These are phyloP conservation scores for Trichoderma pleuroti DNA, from an alignment of 2,329 filamentous ascomycete species.

Conservation along the genomic window DNA sequence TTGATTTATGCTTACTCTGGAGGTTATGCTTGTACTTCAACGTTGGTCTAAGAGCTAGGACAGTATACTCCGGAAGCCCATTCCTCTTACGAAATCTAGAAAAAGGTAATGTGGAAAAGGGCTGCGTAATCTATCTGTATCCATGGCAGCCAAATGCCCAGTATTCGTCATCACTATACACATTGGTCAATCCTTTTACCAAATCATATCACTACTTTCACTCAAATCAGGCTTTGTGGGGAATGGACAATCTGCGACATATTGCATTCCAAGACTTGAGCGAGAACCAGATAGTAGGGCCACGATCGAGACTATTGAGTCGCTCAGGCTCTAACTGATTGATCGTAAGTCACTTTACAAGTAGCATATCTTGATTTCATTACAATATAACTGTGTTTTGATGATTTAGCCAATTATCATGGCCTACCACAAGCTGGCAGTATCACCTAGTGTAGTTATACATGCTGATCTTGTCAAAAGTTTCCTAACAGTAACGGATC, in stretches of 20 bases:
- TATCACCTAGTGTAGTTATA: not conserved
- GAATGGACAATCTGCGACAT: not conserved
- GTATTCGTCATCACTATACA: not conserved
- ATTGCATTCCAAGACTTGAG: not conserved
- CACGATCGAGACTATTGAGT: not conserved
- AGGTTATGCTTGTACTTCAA: not conserved
- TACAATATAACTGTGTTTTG: not conserved
- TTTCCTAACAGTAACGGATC: not conserved
- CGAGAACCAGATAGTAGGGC: not conserved
- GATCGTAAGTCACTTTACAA: fast-evolving
- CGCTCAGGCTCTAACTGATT: not conserved
- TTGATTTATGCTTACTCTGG: not conserved
- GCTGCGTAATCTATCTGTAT: not conserved
- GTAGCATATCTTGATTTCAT: not conserved
- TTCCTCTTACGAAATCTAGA: not conserved
- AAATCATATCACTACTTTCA: not conserved
- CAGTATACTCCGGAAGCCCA: not conserved
- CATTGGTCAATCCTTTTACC: not conserved
- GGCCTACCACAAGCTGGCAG: not conserved
- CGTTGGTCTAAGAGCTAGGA: not conserved
- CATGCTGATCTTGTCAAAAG: not conserved
- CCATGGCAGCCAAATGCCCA: not conserved
- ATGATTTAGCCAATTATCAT: not conserved
- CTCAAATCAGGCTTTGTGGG: not conserved
- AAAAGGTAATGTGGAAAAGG: not conserved